phyloP scores from a whole-genome alignment of 2,329 filamentous ascomycete genomes.

The Botryotinia convoluta region DNA sequence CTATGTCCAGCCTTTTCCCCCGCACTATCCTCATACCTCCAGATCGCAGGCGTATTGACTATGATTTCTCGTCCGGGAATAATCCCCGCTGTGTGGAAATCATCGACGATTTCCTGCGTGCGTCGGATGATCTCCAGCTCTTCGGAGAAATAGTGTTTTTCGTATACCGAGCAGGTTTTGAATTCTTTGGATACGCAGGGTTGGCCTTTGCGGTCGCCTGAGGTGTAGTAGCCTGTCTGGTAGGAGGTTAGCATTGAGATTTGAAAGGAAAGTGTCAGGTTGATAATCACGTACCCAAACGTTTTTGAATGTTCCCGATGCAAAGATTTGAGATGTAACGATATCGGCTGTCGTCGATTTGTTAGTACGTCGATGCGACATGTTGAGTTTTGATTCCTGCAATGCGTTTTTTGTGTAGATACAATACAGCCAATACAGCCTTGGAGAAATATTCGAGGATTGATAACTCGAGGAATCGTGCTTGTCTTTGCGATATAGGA shows the following conservation, averaged over 20 bases:
- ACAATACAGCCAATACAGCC: too few relatives aligned
- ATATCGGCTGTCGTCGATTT: neutral
- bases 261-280: too few relatives aligned
- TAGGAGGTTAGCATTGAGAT: neutral
- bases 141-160: conserved; percentile 11
- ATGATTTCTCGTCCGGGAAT: neutral
- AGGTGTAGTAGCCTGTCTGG: conserved; percentile 2
- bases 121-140: conserved; percentile 7
- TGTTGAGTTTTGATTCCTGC: neutral
- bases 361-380: neutral
- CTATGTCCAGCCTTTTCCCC: neutral
- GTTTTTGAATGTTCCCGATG: conserved; percentile 20
- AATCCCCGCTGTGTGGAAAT: conserved; percentile 2
- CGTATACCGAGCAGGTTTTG: conserved; percentile 15
- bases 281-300: conserved; percentile 8
- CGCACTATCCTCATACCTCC: neutral
- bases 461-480: neutral
- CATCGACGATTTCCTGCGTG: conserved; percentile 15
- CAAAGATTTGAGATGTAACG: neutral
- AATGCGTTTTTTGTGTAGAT: neutral
- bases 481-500: neutral
- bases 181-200: conserved; percentile 19
- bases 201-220: neutral
- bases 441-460: neutral
- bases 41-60: conserved; percentile 15